These are phyloP conservation scores for Cytospora chrysosperma DNA, from an alignment of 2,329 filamentous ascomycete species.

Conservation along the genomic window DNA sequence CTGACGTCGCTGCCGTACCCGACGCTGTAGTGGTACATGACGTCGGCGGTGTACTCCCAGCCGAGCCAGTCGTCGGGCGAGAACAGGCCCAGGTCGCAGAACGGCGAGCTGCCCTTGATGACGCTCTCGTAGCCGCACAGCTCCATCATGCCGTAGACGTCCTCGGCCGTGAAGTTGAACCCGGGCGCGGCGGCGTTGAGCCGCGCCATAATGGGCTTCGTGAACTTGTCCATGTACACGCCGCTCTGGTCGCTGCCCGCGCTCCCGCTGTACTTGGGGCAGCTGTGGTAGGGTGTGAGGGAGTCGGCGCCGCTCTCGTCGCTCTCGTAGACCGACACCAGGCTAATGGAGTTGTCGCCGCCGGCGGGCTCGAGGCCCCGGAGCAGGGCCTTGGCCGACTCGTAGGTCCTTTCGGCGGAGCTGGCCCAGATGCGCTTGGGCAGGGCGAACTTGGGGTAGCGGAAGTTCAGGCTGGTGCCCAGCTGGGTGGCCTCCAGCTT, in stretches of 20 bases:
- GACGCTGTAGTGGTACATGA: conserved; percentile 64
- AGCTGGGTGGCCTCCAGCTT: conserved; percentile 59
- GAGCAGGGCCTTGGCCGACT: conserved; percentile 58
- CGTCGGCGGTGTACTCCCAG: conserved; percentile 64
- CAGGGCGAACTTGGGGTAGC: conserved; percentile 53
- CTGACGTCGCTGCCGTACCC: conserved; percentile 62
- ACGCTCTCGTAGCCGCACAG: conserved; percentile 66
- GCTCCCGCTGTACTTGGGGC: conserved; percentile 60
- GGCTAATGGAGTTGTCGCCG: conserved; percentile 51
- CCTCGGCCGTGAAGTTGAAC: conserved; percentile 63
- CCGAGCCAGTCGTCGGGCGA: conserved; percentile 62
- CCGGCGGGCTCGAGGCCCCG: conserved; percentile 48
- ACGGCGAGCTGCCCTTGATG: conserved; percentile 59
- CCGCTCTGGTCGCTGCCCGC: conserved; percentile 55
- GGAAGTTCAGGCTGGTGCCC: conserved; percentile 56
- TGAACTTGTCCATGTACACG: conserved; percentile 54
- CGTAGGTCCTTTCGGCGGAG: conserved; percentile 59
- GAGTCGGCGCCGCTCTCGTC: conserved; percentile 57
- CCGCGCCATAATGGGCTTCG: conserved; percentile 58
- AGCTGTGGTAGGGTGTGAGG: conserved; percentile 64
- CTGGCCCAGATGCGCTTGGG: conserved; percentile 61
- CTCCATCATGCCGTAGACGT: conserved; percentile 66
- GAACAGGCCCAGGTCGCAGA: conserved; percentile 61
- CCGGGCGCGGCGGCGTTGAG: conserved; percentile 50
- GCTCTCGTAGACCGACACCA: conserved; percentile 56